Base-by-base conservation (phyloP, 1,284 basidiomycete genomes). In the Ganoderma lingzhi region DNA sequence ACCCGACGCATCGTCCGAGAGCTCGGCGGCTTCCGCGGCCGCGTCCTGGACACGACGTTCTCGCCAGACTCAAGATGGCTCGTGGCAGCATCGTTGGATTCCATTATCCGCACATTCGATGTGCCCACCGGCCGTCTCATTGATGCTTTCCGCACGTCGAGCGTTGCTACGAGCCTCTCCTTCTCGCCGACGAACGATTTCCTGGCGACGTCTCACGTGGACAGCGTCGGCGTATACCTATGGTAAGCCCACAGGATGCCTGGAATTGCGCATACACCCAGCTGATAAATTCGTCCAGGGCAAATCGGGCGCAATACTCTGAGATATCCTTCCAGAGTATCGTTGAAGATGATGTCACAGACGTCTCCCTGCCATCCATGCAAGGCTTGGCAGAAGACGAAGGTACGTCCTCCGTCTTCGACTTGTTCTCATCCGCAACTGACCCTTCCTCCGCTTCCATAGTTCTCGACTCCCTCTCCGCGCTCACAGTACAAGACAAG, bases 161-260 rank as follows among this genome's bases (percentile, higher is more conserved):
- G 92, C 71, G 89, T 98, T 23, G 96, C 97, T 2, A 97, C 96
- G 0, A 96, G 93, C 75, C 81, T 99, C 28, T 88, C 95, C 0
- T 98, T 99, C 79, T 98, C 96, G 0, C 98, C 98, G 0, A 94
- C 96, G 0, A 93, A 94, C 69, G 98, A 99, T 80, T 99, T 99
- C 82, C 82, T 99, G 67, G 98, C 98, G 0, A 98, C 97, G 2
- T 87, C 95, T 0, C 98, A 99, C 80, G 91, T 97, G 3, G 97
- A 98, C 77, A 96, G 92, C 69, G 92, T 98, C 58, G 98, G 97
- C 6, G 88, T 99, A 5, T 97, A 94, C 79, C 87, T 99, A 15
- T 99, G 98, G 96, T 92, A 76, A 69, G 86, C 71, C 23, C 4
- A 41, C 32, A 14, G 6, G 39, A 9, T 37, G 15, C 37, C 2